phyloP scores from a whole-genome alignment of 164 flowering plant genomes.

The Umbellularia californica region DNA sequence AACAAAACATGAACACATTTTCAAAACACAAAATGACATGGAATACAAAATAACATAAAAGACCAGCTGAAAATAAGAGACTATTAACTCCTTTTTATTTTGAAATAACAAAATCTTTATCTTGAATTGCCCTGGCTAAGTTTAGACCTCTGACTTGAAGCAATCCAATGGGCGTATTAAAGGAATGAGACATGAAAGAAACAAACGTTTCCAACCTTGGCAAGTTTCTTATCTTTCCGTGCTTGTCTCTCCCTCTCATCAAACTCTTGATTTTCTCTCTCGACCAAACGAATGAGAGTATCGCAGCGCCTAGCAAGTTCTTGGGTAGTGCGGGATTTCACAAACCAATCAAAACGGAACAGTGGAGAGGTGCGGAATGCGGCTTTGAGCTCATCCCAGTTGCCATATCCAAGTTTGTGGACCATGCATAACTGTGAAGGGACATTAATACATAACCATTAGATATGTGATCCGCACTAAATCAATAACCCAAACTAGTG shows the following conservation, averaged over 20 bases:
- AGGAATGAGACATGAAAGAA: neutral
- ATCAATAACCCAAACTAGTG: neutral
- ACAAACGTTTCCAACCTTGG: constrained; percentile 55
- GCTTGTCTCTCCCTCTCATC: constrained; percentile 99
- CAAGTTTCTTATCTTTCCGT: constrained; percentile 94
- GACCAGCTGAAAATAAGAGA: no score
- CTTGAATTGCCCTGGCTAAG: neutral
- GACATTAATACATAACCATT: neutral
- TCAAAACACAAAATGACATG: neutral
- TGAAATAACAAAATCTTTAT: no score
- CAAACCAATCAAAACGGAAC: constrained; percentile 99
- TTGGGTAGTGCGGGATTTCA: constrained; percentile 97
- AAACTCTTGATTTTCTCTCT: constrained; percentile 92
- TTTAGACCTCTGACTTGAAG: no score
- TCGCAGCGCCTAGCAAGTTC: constrained; percentile 99
- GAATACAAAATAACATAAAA: neutral
- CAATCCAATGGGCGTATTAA: neutral
- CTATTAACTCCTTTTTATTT: no score
- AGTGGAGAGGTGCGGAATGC: constrained; percentile 91
- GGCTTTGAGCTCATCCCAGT: constrained; percentile 99
- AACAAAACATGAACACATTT: neutral
- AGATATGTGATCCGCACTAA: neutral
- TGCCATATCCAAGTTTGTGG: constrained; percentile 97
- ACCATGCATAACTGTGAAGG: constrained; percentile 86
- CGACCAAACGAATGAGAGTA: constrained; percentile 85